Evolutionary conservation across 768 basidiomycete genomes (phyloP), one percentile per base, ranked within the genome.

Genomic region (Astraeus odoratus): DNA sequence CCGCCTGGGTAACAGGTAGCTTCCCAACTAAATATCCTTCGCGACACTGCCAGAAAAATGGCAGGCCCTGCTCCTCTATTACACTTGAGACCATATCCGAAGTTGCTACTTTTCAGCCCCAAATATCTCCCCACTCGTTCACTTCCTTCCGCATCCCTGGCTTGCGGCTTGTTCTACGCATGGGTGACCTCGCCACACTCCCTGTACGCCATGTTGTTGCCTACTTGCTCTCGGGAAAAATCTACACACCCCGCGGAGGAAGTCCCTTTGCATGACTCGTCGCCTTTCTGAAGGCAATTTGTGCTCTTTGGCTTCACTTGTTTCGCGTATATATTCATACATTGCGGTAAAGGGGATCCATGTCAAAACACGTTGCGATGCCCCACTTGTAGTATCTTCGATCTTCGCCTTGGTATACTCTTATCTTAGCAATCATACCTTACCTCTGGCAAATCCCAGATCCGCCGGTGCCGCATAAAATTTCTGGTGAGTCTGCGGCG

Each of bases 21-120:
- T 52, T 33, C 29, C 53, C 48, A 35, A 48, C 43, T 5, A 51
- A 50, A 37, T 16, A 41, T 36, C 42, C 44, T 15, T 51, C 54
- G 46, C 53, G 54, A 26, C 46, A 54, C 20, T 54, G 55, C 2
- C 59, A 60, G 9, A 60, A 62, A 46, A 41, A 57, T 33, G 41
- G 52, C 29, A 61, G 55, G 16, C 41, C 57, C n/a, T 59, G 54
- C 40, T 42, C 47, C n/a, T 51, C 57, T 8, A 41, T 18, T 9
- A 60, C 59, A 36, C 62, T 68, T n/a, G 67, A 68, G 51, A 68
- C 69, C 12, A 70, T 68, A 48, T 63, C 64, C 10, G 67, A 68
- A 48, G 58, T 58, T 26, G 43, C 64, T 26, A 46, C 59, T 12
- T 64, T 66, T 42, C 59, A 61, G n/a, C 59, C 59, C 15, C 54